Conservation (phyloP, 2,329 filamentous ascomycete genomes). For the Erysiphe pulchra region DNA sequence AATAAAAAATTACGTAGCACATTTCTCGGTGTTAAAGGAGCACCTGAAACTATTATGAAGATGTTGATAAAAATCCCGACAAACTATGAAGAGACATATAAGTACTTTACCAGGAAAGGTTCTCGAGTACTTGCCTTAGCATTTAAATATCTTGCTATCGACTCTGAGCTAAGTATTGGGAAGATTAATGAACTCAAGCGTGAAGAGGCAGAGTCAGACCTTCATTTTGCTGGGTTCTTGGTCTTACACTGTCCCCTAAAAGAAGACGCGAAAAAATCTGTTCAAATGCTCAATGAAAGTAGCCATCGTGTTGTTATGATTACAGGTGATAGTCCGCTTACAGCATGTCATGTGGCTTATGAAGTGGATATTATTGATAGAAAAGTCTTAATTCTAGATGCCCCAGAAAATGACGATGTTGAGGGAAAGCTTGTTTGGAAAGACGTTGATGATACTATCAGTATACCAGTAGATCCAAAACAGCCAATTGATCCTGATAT, state of each 20-base stretch:
- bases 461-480: constrained; percentile 61
- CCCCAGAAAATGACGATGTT: constrained; percentile 66
- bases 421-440: constrained; percentile 76
- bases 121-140: constrained; percentile 81
- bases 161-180: constrained; percentile 55
- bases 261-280: constrained; percentile 79
- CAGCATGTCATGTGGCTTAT: constrained; percentile 80
- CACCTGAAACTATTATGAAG: constrained; percentile 85
- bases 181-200: constrained; percentile 87
- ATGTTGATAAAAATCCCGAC: constrained; percentile 65
- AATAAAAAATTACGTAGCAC: constrained; percentile 60
- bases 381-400: constrained; percentile 81
- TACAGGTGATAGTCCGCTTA: constrained; percentile 91
- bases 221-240: constrained; percentile 84
- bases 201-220: constrained; percentile 63
- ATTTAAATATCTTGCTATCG: constrained; percentile 70
- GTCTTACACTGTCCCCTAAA: constrained; percentile 90
- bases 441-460: constrained; percentile 74
- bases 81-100: constrained; percentile 93
- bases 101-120: constrained; percentile 89
- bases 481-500: constrained; percentile 62
- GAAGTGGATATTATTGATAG: constrained; percentile 96
- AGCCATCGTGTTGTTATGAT: constrained; percentile 99
- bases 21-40: constrained; percentile 88
- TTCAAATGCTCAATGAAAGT: constrained; percentile 95